Conservation (phyloP, 371 early-diverging fungal genomes). For the Mucor lusitanicus region DNA sequence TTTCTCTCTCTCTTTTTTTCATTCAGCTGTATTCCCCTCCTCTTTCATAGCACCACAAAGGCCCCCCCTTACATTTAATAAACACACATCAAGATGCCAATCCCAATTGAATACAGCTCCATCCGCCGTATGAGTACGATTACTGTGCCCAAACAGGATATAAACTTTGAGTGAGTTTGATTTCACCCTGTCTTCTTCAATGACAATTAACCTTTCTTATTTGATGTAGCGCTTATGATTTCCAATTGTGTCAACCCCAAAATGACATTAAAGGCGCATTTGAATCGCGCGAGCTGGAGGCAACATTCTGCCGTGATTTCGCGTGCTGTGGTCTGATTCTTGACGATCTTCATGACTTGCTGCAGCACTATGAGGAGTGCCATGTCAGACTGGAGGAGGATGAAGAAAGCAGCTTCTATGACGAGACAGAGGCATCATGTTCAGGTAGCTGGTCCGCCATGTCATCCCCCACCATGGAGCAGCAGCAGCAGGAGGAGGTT, state of each 20-base stretch:
- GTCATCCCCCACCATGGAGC: constrained; percentile 30
- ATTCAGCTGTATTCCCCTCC: background rate
- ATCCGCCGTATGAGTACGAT: constrained; percentile 45
- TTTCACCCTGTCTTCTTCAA: background rate
- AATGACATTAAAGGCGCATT: constrained; percentile 43
- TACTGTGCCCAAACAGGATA: constrained; percentile 45
- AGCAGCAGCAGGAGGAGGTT: constrained; percentile 28
- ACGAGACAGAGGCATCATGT: constrained; percentile 8
- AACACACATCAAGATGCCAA: constrained; percentile 31
- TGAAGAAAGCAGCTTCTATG: constrained; percentile 53
- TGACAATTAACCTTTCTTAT: constrained; percentile 1
- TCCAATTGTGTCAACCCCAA: constrained; percentile 44
- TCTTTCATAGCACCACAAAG: background rate
- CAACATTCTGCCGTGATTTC: constrained; percentile 91
- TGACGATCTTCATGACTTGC: constrained; percentile 87
- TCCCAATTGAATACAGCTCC: constrained; percentile 40
- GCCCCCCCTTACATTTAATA: background rate
- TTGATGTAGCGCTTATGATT: constrained; percentile 41
- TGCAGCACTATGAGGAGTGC: constrained; percentile 94
- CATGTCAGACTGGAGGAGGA: constrained; percentile 88
- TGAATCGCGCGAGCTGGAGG: constrained; percentile 79
- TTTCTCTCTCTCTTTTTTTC: background rate
- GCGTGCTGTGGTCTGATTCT: constrained; percentile 89
- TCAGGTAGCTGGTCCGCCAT: constrained; percentile 21
- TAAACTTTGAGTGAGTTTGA: constrained; percentile 24